A percentile compares a stretch with the other conserved stretches of the same genome.
These are phyloP conservation scores for Mycena galericulata DNA, from an alignment of 768 basidiomycete genomes.

Conservation along the genomic window DNA sequence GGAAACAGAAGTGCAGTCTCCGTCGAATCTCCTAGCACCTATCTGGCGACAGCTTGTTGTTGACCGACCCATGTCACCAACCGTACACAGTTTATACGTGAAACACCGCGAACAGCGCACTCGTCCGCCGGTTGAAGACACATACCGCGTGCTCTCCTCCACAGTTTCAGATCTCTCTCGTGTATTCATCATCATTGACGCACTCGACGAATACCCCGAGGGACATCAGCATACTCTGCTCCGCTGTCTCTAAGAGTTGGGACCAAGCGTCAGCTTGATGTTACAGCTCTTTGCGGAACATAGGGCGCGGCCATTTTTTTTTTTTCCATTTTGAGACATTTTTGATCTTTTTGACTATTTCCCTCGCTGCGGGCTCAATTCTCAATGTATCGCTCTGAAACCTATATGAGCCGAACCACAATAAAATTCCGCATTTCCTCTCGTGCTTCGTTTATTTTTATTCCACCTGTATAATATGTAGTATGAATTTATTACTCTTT, in stretches of 20 bases:
- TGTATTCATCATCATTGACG: neutral
- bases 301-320: too few relatives aligned
- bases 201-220: slow-evolving; percentile 3
- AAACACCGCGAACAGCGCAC: neutral
- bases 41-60: neutral
- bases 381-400: too few relatives aligned
- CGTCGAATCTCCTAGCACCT: neutral
- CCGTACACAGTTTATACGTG: neutral
- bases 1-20: slow-evolving; percentile 2
- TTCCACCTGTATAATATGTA: too few relatives aligned
- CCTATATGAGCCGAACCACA: too few relatives aligned
- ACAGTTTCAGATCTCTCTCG: neutral
- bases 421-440: too few relatives aligned
- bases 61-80: neutral
- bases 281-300: too few relatives aligned
- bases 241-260: neutral
- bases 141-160: neutral
- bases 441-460: too few relatives aligned
- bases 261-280: too few relatives aligned
- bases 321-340: too few relatives aligned
- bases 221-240: neutral
- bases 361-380: too few relatives aligned
- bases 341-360: too few relatives aligned
- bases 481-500: too few relatives aligned
- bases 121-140: neutral